phyloP scores from a whole-genome alignment of 768 basidiomycete species.

The Mycena venus region DNA sequence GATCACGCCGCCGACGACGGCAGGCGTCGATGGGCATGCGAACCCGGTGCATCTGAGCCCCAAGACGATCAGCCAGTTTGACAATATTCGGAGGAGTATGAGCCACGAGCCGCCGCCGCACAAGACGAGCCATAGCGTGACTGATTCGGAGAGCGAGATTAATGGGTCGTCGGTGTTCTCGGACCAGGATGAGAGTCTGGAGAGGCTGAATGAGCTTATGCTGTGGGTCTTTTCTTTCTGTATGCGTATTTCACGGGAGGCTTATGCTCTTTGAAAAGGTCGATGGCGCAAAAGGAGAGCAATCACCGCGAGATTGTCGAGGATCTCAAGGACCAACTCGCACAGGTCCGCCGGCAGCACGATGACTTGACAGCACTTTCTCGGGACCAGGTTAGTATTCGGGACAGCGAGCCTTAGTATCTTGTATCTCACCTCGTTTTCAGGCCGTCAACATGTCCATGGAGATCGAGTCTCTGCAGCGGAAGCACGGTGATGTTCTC shows the following conservation, averaged over 20 bases:
- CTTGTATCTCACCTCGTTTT: background rate
- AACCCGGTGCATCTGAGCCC: conserved; percentile 68
- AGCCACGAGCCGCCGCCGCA: conserved; percentile 56
- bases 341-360: conserved; percentile 79
- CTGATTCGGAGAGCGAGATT: conserved; percentile 54
- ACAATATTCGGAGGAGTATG: conserved; percentile 79
- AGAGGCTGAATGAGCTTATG: conserved; percentile 92
- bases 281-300: conserved; percentile 98
- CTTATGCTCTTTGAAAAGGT: conserved; percentile 61
- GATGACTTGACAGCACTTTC: conserved; percentile 87
- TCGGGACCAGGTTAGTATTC: conserved; percentile 80
- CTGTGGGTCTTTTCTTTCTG: conserved; percentile 64
- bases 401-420: background rate
- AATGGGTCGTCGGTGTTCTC: conserved; percentile 53
- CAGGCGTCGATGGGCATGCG: conserved; percentile 9
- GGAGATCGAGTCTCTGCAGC: conserved; percentile 82
- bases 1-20: conserved; percentile 8
- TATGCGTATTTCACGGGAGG: background rate
- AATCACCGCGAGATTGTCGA: conserved; percentile 88
- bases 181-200: conserved; percentile 79
- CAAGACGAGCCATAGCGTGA: conserved; percentile 42
- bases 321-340: conserved; percentile 75
- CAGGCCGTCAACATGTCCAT: conserved; percentile 90
- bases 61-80: conserved; percentile 80
- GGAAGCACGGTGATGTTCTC: conserved; percentile 69